Evolutionary conservation across 129 eudicot genomes (phyloP).

Genomic region (Tagetes erecta): DNA sequence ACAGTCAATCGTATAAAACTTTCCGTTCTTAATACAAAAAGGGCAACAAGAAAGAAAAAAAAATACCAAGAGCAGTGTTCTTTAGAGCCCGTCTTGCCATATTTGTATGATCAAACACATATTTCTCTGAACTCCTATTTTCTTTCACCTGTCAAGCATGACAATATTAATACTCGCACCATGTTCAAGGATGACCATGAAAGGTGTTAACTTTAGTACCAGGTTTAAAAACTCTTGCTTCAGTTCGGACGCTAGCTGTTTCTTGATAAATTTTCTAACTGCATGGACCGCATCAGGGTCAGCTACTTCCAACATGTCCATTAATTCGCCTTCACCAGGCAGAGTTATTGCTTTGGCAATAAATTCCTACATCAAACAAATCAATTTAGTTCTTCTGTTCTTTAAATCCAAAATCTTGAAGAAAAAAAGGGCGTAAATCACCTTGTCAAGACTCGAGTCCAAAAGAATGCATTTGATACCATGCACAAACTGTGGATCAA

Average conservation of each 20-base stretch:
- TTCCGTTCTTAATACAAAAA: neutral
- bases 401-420: neutral
- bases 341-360: constrained; percentile 86
- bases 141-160: constrained; percentile 56
- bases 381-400: neutral
- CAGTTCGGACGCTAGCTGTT: constrained; percentile 74
- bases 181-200: neutral
- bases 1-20: neutral
- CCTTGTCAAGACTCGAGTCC: constrained; percentile 85
- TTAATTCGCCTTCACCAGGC: constrained; percentile 89
- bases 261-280: constrained; percentile 33
- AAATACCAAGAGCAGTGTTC: constrained; percentile 75
- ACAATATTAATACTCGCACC: constrained; percentile 12
- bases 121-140: constrained; percentile 63
- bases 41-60: neutral
- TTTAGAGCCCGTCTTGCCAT: constrained; percentile 93
- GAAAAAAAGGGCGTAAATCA: constrained; percentile 6
- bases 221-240: constrained; percentile 54
- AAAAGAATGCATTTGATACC: constrained; percentile 70
- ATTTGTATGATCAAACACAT: constrained; percentile 58
- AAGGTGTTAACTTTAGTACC: constrained; percentile 36
- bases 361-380: constrained; percentile 60
- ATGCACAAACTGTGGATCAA: constrained; percentile 61
- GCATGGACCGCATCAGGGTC: constrained; percentile 94
- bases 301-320: constrained; percentile 94